Evolutionary conservation across 495 filamentous ascomycete genomes (phyloP), one percentile per base, ranked within the genome.

Genomic region (Aspergillus avenaceus): DNA sequence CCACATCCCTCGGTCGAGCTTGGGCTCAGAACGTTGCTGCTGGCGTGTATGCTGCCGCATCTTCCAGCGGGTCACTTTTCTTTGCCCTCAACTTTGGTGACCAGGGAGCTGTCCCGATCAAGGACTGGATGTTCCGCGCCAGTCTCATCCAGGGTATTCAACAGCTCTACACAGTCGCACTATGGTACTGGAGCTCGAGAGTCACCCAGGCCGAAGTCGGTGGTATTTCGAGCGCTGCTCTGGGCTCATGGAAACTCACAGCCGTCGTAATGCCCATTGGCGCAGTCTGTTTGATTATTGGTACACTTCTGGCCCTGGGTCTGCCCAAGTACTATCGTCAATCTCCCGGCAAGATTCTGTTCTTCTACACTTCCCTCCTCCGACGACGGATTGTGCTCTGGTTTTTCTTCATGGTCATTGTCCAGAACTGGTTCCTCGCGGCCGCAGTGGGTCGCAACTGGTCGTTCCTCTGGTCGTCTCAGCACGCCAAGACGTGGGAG

Each of bases 311-410:
- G 4, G 72, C 64, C 45, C 69, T 74, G 24, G 74, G 74, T 8
- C 53, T 77, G 27, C 74, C 74, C 16, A 74, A 74, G 32, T 77
- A 76, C 48, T 77, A 77, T 49, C 73, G 80, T 38, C 84, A 85
- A 55, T 67, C 74, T 0, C 86, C 86, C 0, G 86, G 84, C 42
- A 77, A 78, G 32, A 79, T 89, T 0, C 86, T 86, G 0, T 75
- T 72, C 0, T 77, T 77, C 62, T 77, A 77, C 52, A 64, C 66
- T 44, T 73, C 73, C 0, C 66, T 77, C 7, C 70, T 70, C 41
- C 54, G 72, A 1, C 68, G 72, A 32, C 75, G 75, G 53, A 77
- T 75, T 22, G 63, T 77, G 11, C 58, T 75, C 2, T 77, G 74
- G 74, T 73, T 72, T 50, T 77, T 73, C 59, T 63, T 69, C 14